These are phyloP conservation scores for Blepharisma japonicum DNA, from an alignment of 73 alveolate genomes.

Conservation along the genomic window DNA sequence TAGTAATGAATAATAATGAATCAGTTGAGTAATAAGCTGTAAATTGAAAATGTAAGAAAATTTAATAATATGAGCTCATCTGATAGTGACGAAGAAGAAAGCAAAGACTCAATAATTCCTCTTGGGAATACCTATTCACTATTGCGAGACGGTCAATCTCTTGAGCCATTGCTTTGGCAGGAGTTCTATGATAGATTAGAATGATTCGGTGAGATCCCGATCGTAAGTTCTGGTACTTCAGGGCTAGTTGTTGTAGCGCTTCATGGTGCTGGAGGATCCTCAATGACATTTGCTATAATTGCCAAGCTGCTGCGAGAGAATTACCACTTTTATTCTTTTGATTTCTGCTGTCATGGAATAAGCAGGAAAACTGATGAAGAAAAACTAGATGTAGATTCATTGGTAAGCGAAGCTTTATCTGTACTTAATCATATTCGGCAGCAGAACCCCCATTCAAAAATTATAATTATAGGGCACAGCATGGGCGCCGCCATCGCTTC, in stretches of 20 bases:
- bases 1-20: too few relatives aligned
- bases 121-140: too few relatives aligned
- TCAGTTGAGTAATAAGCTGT: too few relatives aligned
- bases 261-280: slow-evolving; percentile 99
- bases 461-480: slow-evolving; percentile 75
- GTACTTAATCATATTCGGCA: slow-evolving; percentile 65
- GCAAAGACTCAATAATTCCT: too few relatives aligned
- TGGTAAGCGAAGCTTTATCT: slow-evolving; percentile 65
- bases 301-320: slow-evolving; percentile 74
- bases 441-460: slow-evolving; percentile 39
- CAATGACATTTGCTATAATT: slow-evolving; percentile 83
- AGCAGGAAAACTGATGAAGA: slow-evolving; percentile 38
- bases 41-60: too few relatives aligned
- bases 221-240: slow-evolving; percentile 78
- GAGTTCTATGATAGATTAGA: too few relatives aligned
- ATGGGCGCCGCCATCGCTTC: slow-evolving; percentile 98
- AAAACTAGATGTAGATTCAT: slow-evolving; percentile 66
- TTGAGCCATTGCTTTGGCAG: too few relatives aligned
- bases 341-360: slow-evolving; percentile 91
- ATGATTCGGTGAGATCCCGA: slow-evolving; percentile 48
- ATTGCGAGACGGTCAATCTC: too few relatives aligned
- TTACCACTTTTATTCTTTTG: slow-evolving; percentile 82
- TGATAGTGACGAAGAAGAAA: too few relatives aligned
- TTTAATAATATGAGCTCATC: too few relatives aligned
- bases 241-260: slow-evolving; percentile 89